Evolutionary conservation across 2,329 filamentous ascomycete species (phyloP), one percentile per base, ranked within the genome.

Genomic region (Phaeosphaeriaceae sp.): DNA sequence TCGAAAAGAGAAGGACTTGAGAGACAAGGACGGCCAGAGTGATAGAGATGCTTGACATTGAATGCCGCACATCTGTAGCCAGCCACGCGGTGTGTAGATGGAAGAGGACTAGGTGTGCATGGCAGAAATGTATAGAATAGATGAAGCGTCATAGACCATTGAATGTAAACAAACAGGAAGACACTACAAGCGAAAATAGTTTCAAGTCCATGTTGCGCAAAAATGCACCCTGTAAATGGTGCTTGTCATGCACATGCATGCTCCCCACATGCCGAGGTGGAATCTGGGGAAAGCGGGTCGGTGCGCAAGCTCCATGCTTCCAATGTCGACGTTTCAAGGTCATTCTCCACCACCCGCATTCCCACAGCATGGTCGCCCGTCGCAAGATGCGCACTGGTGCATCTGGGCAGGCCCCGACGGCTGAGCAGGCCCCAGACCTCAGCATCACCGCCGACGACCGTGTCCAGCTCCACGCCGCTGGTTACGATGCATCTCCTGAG

Each of bases 401-500:
- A 60, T 21, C 51, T 63, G 49, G 55, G 32, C n/a, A 49, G 24
- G 64, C 59, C 23, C 51, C 62, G 19, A 56, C 66, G 23, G 56
- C 70, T 43, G 70, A 77, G 47, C 70, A 73, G 56, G 76, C 80
- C 2, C 80, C 81, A 24, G 82, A 83, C 67, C 72, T 83, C 46
- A 79, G 78, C 67, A 82, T 83, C 60, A 77, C 74, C 21, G 73
- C 82, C 53, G 79, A 79, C 60, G 77, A 81, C 65, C 67, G 77
- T 46, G 75, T 83, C 28, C 75, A 80, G 55, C 75, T 83, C 32
- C 80, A 83, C 56, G 76, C 80, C 5, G 73, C 80, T 22, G 78
- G 79, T 58, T 80, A 81, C 66, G 72, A 76, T 49, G 71, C 76
- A 42, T 68, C 71, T 11, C 68, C 85, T 60, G 91, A 93, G 68